A percentile compares a stretch with the other conserved stretches of the same genome.
phyloP scores from a whole-genome alignment of 441 rosid species.

The Codiaeum variegatum region DNA sequence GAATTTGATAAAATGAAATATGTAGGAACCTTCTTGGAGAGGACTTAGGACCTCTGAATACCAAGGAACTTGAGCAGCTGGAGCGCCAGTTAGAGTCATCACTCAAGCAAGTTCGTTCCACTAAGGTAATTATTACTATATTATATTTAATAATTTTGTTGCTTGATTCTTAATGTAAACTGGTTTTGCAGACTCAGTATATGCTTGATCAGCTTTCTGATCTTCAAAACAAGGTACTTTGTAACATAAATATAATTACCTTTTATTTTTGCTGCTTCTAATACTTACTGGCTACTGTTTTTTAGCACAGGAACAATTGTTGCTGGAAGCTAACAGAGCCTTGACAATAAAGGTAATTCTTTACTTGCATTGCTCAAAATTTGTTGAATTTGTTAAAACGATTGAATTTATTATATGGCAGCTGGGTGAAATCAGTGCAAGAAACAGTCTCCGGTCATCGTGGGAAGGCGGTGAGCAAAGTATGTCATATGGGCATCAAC shows the following conservation, averaged over 20 bases:
- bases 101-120: constrained; percentile 82
- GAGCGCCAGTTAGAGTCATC: constrained; percentile 85
- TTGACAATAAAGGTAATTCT: constrained; percentile 65
- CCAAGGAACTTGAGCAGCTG: constrained; percentile 92
- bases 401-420: constrained; percentile 19
- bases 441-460: constrained; percentile 46
- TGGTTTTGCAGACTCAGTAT: constrained; percentile 61
- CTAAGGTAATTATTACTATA: constrained; percentile 54
- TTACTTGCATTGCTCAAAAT: background rate
- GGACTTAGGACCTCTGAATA: constrained; percentile 75
- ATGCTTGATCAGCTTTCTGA: constrained; percentile 95
- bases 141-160: no score
- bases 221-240: constrained; percentile 76
- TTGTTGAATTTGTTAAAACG: background rate
- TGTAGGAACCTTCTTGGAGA: constrained; percentile 91
- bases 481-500: constrained; percentile 57
- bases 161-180: background rate
- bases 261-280: no score
- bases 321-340: constrained; percentile 85
- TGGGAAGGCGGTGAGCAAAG: constrained; percentile 78
- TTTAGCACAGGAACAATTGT: constrained; percentile 58
- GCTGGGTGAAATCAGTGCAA: constrained; percentile 71
- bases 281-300: constrained; percentile 12
- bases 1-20: no score
- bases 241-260: no score